Base-by-base conservation (phyloP, 345 rosid species). In the Raphanus raphanistrum region DNA sequence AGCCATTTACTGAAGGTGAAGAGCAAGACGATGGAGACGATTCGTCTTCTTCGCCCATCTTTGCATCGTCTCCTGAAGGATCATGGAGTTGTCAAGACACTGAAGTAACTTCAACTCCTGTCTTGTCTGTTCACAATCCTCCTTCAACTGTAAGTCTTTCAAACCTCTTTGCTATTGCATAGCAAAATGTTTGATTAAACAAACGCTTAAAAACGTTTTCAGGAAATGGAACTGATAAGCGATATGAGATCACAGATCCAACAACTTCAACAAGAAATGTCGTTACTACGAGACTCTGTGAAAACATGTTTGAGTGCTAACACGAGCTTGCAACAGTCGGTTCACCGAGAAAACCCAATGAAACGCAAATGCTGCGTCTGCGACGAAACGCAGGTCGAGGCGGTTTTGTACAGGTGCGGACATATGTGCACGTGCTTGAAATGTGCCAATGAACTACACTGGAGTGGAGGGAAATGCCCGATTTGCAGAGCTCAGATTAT, bases 391-490 rank as follows among this genome's bases (percentile, higher is more conserved):
- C 86, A 80, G 64, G 92, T 89, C 4, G 94, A 94, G 70, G 88
- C 93, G 12, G 88, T 92, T 73, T 72, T 92, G 78, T 92, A 92
- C 64, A 88, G 87, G 91, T 91, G 98, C 50, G 97, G 98, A 41
- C 98, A 93, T 83, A 91, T 93, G 92, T 91, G 98, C 75, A 84
- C 90, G 38, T 93, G 97, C 62, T 69, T 90, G 41, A 85, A 85
- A 79, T 93, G 97, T 70, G 94, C 94, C 5, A 84, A 86, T 3
- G 94, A 87, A 80, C 80, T 91, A 83, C 94, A 86, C 60, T 85
- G 86, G 80, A 81, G 79, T 25, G 82, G 82, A 41, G 92, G 98
- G 58, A 89, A 84, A 63, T 90, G 97, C 69, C 98, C 96, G 3
- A 76, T 88, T 5, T 93, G 96, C 73, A 80, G 87, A 72, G 94